Evolutionary conservation across 1,284 basidiomycete species (phyloP), one percentile per base, ranked within the genome.

Genomic region (Athelia psychrophila): DNA sequence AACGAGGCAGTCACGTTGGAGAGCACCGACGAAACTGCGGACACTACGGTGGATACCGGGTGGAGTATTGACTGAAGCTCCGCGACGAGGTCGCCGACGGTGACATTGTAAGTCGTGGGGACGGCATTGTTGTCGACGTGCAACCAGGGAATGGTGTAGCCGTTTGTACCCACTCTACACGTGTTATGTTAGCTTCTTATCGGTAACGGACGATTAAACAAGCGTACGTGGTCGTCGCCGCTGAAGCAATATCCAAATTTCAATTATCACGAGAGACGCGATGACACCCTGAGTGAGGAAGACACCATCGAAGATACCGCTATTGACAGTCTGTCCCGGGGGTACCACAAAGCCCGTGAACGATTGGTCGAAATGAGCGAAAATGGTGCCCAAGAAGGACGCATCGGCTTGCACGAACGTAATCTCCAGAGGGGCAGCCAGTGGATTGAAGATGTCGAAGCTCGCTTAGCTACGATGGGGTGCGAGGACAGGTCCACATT

Each of bases 111-210:
- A 15, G 60, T 54, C 18, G 79, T 76, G 18, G 77, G 69, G 10
- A 84, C 80, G 44, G 59, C 55, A 35, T 61, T 61, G 61, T 83
- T 80, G 30, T 67, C 62, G 35, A 83, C 63, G 46, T 81, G 72
- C 50, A 85, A 63, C 81, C 81, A 84, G 12, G 83, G 81, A 44
- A 83, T 61, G 53, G 69, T 63, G 56, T 84, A 85, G 18, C 83
- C 82, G 22, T 71, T 71, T 23, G 64, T 54, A 2, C 76, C 81
- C 10, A 83, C 56, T 38, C 70, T 51, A 49, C 24, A 55, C 49
- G 15, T 51, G 36, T 16, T 25, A n/a, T 16, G 38, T 25, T 13
- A n/a, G 13, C 5, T 33, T 35, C n/a, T 20, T 20, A 19, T 51
- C 53, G 25, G 44, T 22, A 36, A 51, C 30, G 5, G 19, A 25